Evolutionary conservation across 441 rosid genomes (phyloP), one percentile per base, ranked within the genome.

Genomic region (Bocquillonia castaneifolia): DNA sequence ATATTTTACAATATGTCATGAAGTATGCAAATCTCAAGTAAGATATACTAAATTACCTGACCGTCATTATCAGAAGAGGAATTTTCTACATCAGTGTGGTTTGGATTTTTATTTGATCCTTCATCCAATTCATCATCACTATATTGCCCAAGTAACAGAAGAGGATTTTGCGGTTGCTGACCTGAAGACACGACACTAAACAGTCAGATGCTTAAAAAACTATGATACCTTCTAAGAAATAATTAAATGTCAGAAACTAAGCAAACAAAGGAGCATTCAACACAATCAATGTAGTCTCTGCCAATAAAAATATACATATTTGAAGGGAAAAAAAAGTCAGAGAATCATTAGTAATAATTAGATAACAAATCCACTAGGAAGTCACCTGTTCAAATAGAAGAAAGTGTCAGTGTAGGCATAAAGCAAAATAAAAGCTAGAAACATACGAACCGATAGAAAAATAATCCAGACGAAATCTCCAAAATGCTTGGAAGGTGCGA

Each of bases 391-490:
- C 81, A 85, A 83, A 69, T 45, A 59, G 77, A 80, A 81, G 70
- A 83, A 79, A 85, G 75, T 59, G 86, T 93, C 82, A 91, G 96
- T 71, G 58, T 48, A 76, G 74, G 78, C 68, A 71, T 60, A 76
- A 85, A 80, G 79, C 78, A 80, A 84, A 85, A n/a, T n/a, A 72
- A 83, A 91, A 94, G 94, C 82, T 79, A 91, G 91, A 87, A 90
- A 82, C 86, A 87, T 86, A 94, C 99, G 91, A 92, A 94, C 97
- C 98, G 88, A 76, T 80, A 81, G 67, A 76, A 79, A 87, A 77
- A 72, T 59, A 72, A 61, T 74, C 88, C 87, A 79, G 88, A 77
- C 67, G 88, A 77, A 78, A 86, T 83, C 88, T 83, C 91, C 91
- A 80, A 75, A 55, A 70, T 40, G 81, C 86, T 80, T 82, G 72